Base-by-base conservation (phyloP, 192 early-diverging fungal species). In the Dissophora ornata region DNA sequence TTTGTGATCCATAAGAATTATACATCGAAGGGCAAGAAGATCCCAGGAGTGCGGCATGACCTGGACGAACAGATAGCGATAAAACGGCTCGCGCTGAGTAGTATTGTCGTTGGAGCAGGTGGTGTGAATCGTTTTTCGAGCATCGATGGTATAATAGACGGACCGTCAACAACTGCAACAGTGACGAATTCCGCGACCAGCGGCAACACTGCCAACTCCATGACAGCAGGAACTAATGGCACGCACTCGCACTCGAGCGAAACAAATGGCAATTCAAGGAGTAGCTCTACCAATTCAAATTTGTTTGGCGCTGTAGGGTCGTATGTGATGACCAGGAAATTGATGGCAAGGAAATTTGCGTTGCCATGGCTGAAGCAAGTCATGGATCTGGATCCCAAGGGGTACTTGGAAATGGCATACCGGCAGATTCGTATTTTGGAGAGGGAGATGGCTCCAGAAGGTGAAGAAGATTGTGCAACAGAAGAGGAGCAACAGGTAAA, bases 291-390 rank as follows among this genome's bases (percentile, higher is more conserved):
- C 10, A 53, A 57, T 7, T 66, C 62, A 16, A 75, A 42, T 36
- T 49, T 54, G 50, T 71, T 46, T 49, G 80, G 60, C 50, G 66
- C 65, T 34, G 67, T 62, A 34, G 82, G 81, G 46, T 69, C 80
- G 12, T 88, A 86, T 71, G 80, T 88, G 7, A 79, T 59, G 22
- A 79, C 74, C 15, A 62, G 87, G 33, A 68, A 70, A 46, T 46
- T 81, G 47, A 60, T 88, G 34, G 78, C 58, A 28, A 86, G 83
- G 32, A 80, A 84, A 36, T 88, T 83, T 80, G 54, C 85, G 2
- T 10, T 69, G 4, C 58, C 71, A 11, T 88, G 87, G 87, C 48
- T 88, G 64, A 71, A 65, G 10, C 42, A 59, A 34, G 36, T 85
- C 16, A 80, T 85, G 61, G 62, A 84, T 6, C 33, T 84, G 71